Evolutionary conservation across 495 filamentous ascomycete genomes (phyloP).

Genomic region (Corynascus novoguineensis): DNA sequence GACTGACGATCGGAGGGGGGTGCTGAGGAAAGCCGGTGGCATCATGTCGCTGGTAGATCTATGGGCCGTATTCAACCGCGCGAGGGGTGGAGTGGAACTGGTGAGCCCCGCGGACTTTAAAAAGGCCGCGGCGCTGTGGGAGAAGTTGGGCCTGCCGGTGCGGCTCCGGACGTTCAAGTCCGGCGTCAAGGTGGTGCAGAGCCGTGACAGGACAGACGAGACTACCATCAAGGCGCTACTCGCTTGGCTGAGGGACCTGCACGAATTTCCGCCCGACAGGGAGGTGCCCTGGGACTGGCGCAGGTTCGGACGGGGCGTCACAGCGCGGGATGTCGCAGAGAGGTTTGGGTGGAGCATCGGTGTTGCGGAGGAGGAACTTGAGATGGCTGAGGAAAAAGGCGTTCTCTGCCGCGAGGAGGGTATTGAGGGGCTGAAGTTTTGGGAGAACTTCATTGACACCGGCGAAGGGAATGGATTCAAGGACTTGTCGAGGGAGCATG

Average conservation of each 20-base stretch:
- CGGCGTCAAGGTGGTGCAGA: slow-evolving; percentile 87
- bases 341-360: slow-evolving; percentile 97
- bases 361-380: slow-evolving; percentile 91
- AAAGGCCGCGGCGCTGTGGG: slow-evolving; percentile 82
- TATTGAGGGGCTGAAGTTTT: slow-evolving; percentile 75
- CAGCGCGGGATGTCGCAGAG: slow-evolving; percentile 83
- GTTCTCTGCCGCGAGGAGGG: slow-evolving; percentile 77
- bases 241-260: slow-evolving; percentile 70
- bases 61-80: slow-evolving; percentile 97
- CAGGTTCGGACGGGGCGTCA: slow-evolving; percentile 74
- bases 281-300: slow-evolving; percentile 70
- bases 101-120: slow-evolving; percentile 90
- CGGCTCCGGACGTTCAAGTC: slow-evolving; percentile 83
- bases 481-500: slow-evolving; percentile 19
- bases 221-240: slow-evolving; percentile 74
- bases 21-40: slow-evolving; percentile 78
- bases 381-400: slow-evolving; percentile 92
- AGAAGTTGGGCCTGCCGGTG: slow-evolving; percentile 80
- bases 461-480: slow-evolving; percentile 31
- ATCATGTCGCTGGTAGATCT: slow-evolving; percentile 94
- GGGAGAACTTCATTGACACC: slow-evolving; percentile 61
- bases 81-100: slow-evolving; percentile 87
- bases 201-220: slow-evolving; percentile 81
- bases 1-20: slow-evolving; percentile 78
- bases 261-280: slow-evolving; percentile 56